Evolutionary conservation across 2,329 filamentous ascomycete species (phyloP).

Genomic region (Alternaria sp.): DNA sequence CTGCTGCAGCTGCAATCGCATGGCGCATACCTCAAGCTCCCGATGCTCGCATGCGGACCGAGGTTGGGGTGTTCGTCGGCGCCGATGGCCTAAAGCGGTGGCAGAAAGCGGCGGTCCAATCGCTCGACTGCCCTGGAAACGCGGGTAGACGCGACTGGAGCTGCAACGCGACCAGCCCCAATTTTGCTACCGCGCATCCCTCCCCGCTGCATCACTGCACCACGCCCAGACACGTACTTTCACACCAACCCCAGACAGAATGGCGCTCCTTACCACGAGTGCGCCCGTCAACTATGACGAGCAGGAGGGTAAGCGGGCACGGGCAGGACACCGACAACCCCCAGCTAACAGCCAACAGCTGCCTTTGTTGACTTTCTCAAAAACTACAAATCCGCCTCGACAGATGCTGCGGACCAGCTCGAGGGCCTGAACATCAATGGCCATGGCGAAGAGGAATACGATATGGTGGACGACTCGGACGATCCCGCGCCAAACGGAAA

Average conservation of each 20-base stretch:
- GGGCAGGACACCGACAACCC: conserved; percentile 18
- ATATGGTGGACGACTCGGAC: conserved; percentile 87
- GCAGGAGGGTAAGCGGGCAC: conserved; percentile 74
- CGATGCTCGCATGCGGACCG: conserved; percentile 26
- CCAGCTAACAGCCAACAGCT: conserved; percentile 60
- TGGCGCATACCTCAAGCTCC: conserved; percentile 13
- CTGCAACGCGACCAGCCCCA: conserved; percentile 39
- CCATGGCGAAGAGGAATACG: conserved; percentile 89
- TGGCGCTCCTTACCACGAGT: conserved; percentile 86
- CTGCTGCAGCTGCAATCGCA: conserved; percentile 9
- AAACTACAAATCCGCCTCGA: conserved; percentile 84
- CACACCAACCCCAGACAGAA: conserved; percentile 54
- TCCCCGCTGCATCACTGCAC: conserved; percentile 25
- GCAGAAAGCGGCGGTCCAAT: conserved; percentile 36
- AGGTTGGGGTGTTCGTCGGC: conserved; percentile 36
- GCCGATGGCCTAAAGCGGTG: conserved; percentile 34
- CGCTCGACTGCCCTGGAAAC: conserved; percentile 25
- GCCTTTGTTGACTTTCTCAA: conserved; percentile 89
- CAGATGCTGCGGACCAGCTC: conserved; percentile 79
- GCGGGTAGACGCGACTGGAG: conserved; percentile 37
- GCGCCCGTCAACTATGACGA: conserved; percentile 85
- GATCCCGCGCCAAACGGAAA: conserved; percentile 62
- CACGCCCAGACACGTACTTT: conserved; percentile 14
- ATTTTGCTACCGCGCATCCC: conserved; percentile 35
- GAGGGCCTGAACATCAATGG: conserved; percentile 87